phyloP scores from a whole-genome alignment of 805 yeast genomes.

The Torulaspora gathmanii region DNA sequence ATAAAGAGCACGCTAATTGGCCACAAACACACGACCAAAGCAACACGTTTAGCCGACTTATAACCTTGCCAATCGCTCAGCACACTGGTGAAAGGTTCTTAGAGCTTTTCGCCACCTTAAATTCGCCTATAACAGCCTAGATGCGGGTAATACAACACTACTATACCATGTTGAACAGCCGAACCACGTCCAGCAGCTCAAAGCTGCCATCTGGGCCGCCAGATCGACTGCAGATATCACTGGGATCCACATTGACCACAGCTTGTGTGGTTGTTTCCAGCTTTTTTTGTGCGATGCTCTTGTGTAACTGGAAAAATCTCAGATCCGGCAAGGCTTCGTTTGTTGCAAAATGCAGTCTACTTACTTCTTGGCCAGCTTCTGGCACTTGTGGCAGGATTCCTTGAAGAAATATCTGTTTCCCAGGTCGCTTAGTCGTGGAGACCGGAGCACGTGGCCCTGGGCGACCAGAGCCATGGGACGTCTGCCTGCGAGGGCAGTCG shows the following conservation, averaged over 20 bases:
- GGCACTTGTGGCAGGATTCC: slow-evolving; percentile 17
- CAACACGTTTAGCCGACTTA: too few species aligned
- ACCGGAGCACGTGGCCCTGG: not conserved
- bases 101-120: slow-evolving; percentile 5
- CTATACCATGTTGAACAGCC: not conserved
- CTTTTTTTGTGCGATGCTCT: not conserved
- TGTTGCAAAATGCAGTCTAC: not conserved
- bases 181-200: not conserved
- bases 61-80: not conserved
- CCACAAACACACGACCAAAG: not conserved
- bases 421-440: not conserved
- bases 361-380: slow-evolving; percentile 12
- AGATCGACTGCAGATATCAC: not conserved
- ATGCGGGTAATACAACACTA: slow-evolving; percentile 2
- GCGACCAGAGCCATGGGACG: not conserved
- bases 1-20: not conserved
- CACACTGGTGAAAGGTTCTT: not conserved
- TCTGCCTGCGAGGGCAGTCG: not conserved
- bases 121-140: not conserved
- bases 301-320: not conserved
- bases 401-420: slow-evolving; percentile 9
- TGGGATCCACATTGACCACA: not conserved
- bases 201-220: not conserved
- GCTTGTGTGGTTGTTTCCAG: not conserved
- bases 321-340: not conserved